Percentiles rank a stretch among this genome's conserved stretches.
Conservation (phyloP, 2,329 filamentous ascomycete species). For the Podosphaera xanthii region DNA sequence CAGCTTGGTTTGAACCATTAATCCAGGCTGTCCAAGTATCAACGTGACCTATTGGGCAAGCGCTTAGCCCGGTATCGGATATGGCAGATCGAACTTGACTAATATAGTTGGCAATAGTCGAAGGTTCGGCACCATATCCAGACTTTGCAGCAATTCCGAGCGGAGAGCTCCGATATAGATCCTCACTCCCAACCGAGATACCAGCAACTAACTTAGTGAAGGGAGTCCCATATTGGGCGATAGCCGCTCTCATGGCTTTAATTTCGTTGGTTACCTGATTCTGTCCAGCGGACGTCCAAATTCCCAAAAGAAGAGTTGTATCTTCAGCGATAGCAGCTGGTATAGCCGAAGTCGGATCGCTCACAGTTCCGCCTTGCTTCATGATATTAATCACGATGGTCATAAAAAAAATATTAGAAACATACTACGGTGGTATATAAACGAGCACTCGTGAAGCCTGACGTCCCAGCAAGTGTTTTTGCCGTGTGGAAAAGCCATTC, state of each 20-base stretch:
- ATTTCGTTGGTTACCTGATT: constrained; percentile 49
- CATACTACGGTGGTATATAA: constrained; percentile 42
- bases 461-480: constrained; percentile 36
- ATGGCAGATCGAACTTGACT: constrained; percentile 40
- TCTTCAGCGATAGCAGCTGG: constrained; percentile 63
- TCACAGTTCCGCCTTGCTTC: constrained; percentile 37
- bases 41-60: constrained; percentile 52
- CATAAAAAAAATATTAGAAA: constrained; percentile 1
- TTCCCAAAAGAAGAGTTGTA: constrained; percentile 55
- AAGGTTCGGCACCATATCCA: constrained; percentile 38
- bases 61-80: constrained; percentile 33
- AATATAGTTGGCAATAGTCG: constrained; percentile 46
- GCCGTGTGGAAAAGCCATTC: constrained; percentile 46
- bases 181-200: constrained; percentile 72
- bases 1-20: constrained; percentile 46
- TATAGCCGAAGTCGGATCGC: constrained; percentile 46
- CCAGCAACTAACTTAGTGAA: constrained; percentile 49
- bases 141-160: constrained; percentile 40
- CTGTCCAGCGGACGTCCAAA: constrained; percentile 57
- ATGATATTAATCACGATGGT: constrained; percentile 8
- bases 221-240: constrained; percentile 40
- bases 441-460: constrained; percentile 44
- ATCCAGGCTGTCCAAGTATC: constrained; percentile 72
- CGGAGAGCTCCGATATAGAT: constrained; percentile 60
- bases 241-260: constrained; percentile 44